Evolutionary conservation across 1,284 basidiomycete genomes (phyloP), one percentile per base, ranked within the genome.

Genomic region (Pascua guehoae): DNA sequence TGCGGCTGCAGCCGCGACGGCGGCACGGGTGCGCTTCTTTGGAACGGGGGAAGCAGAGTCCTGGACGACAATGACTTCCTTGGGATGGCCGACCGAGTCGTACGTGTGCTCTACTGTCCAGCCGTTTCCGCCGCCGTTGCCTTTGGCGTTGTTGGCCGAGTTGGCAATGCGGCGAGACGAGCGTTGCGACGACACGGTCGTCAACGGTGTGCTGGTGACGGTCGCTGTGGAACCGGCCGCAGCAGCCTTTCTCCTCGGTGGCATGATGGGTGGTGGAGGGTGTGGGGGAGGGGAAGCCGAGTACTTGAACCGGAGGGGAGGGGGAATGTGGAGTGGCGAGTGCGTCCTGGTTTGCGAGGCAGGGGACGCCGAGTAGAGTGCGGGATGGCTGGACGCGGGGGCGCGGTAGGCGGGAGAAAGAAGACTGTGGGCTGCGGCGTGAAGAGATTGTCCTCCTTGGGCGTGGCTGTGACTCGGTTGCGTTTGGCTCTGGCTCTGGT

Each of bases 1-100:
- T 16, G 61, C 61, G 12, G 65, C 65, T 36, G 66, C 69, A 12
- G 61, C 61, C 12, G 66, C 66, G 42, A 70, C 73, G 3, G 69
- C 69, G 0, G 72, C 71, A 39, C 72, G 63, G 40, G 72, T 74
- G 38, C 73, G 61, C 58, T 75, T 75, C 45, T 70, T 63, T 12
- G 72, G 69, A 4, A 66, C 53, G 15, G 69, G 60, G 47, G 65
- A 63, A 44, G 67, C 15, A 46, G 62, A 58, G 61, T 75, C 73
- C 41, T 75, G 68, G 12, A 75, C 72, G n/a, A 75, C 71, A 38
- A 75, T 71, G 49, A 75, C 61, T 51, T 75, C 73, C 51, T 73
- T 73, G 44, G 65, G 65, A 47, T 70, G 66, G n/a, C 73, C 73
- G 11, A 67, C 61, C 5, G 71, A 72, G 51, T 74, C 72, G 38